Conservation (phyloP, 2,329 filamentous ascomycete genomes). For the Pseudofabraea citricarpa region DNA sequence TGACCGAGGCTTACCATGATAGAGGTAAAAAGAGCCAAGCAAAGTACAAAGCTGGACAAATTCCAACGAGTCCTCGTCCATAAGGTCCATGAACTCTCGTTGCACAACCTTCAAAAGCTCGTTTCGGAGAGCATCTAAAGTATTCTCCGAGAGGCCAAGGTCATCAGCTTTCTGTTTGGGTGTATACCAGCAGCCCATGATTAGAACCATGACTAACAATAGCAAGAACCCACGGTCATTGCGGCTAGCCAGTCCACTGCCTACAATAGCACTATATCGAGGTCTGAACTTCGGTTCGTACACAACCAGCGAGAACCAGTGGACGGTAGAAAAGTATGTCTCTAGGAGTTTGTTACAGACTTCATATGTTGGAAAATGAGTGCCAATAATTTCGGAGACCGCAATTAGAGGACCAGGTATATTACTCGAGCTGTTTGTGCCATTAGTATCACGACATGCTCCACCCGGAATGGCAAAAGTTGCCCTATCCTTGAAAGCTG, state of each 20-base stretch:
- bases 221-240: conserved; percentile 32
- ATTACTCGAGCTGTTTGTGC: conserved; percentile 14
- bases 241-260: conserved; percentile 27
- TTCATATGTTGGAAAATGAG: conserved; percentile 24
- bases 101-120: conserved; percentile 24
- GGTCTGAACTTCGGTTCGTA: conserved; percentile 35
- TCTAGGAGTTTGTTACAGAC: conserved; percentile 30
- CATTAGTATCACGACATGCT: conserved; percentile 8
- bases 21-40: conserved; percentile 35
- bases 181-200: conserved; percentile 34
- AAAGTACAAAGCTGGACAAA: conserved; percentile 34
- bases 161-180: conserved; percentile 14
- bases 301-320: conserved; percentile 40
- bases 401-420: conserved; percentile 16
- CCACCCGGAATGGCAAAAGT: conserved; percentile 32
- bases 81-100: conserved; percentile 31
- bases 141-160: not conserved
- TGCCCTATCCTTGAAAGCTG: conserved; percentile 22
- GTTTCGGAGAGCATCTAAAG: conserved; percentile 13
- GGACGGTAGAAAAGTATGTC: conserved; percentile 35
- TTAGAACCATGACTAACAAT: conserved; percentile 32
- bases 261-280: conserved; percentile 26
- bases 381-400: conserved; percentile 20
- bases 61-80: conserved; percentile 34
- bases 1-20: conserved; percentile 35